These are phyloP conservation scores for Phtheirospermum japonicum DNA, from an alignment of 257 asterid genomes.

Conservation along the genomic window DNA sequence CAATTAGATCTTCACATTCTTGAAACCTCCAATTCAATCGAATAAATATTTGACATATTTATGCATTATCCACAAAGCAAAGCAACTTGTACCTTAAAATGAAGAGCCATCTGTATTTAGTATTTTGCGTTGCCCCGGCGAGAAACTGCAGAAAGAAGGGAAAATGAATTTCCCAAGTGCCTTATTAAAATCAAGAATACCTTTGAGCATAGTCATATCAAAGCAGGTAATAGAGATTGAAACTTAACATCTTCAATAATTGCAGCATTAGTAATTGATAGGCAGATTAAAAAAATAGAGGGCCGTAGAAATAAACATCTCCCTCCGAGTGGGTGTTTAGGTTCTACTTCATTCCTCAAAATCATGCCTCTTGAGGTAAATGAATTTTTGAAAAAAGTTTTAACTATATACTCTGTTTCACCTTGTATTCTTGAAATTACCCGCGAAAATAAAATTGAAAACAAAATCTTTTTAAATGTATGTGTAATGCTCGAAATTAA, in stretches of 20 bases:
- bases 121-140: conserved; percentile 2
- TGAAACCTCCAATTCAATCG: background rate
- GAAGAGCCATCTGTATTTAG: conserved; percentile 39
- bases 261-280: conserved; percentile 1
- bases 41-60: conserved; percentile 1
- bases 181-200: background rate
- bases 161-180: background rate
- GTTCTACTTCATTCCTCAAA: background rate
- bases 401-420: background rate
- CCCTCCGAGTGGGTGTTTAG: background rate
- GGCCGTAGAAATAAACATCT: background rate
- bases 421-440: background rate
- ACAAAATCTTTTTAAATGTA: background rate
- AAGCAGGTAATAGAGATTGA: conserved; percentile 1
- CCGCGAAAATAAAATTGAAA: too few species aligned
- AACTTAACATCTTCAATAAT: background rate
- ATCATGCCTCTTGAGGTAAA: background rate
- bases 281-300: background rate
- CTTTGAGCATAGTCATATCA: background rate
- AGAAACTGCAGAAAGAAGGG: conserved; percentile 15
- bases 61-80: background rate
- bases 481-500: background rate
- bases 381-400: background rate
- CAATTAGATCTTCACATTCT: conserved; percentile 20
- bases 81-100: conserved; percentile 38